Base-by-base conservation (phyloP, 805 yeast species). In the Hanseniaspora jakobsenii region DNA sequence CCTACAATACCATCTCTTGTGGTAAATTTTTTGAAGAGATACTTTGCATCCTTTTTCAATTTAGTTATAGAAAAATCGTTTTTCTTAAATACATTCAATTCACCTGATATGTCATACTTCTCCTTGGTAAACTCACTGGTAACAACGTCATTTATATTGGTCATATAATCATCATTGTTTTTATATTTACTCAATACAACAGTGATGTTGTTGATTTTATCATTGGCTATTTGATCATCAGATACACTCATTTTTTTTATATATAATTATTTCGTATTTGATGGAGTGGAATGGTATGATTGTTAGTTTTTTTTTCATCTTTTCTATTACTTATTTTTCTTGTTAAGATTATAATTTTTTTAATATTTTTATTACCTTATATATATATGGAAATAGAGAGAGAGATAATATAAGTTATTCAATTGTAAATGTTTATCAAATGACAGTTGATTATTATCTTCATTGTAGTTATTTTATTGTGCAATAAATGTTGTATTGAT, bases 1-100 rank as follows among this genome's bases (percentile, higher is more conserved):
- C 96, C 95, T n/a, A 86, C 53, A 31, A 83, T 55, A 6, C 95
- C 95, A 16, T 83, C 85, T 47, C 67, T 72, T 28, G 94, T 81
- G 50, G 89, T 75, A 64, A 75, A 63, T 55, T 75, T 75, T 49
- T 48, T 53, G 39, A 50, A 22, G 14, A 53, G 13, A 44, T 54
- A 57, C 7, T 45, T 34, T 10, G 40, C 38, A 16, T 35, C 29
- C 9, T 35, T 38, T 13, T 34, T 34, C 9, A 45, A 32, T 37
- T 29, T 38, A 16, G 32, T 26, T n/a, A 21, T 16, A 10, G 48
- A 44, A 23, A 44, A 44, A 21, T 38, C 43, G 16, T 38, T 44
- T 30, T 32, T 44, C n/a, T 37, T 34, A 31, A 37, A 44, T 2
- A 38, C 43, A 34, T 44, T 38, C 21, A 31, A n/a, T 31, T 44